A percentile compares a stretch with the other conserved stretches of the same genome.
Conservation (phyloP, 2,329 filamentous ascomycete species). For the Peltaster fructicola region DNA sequence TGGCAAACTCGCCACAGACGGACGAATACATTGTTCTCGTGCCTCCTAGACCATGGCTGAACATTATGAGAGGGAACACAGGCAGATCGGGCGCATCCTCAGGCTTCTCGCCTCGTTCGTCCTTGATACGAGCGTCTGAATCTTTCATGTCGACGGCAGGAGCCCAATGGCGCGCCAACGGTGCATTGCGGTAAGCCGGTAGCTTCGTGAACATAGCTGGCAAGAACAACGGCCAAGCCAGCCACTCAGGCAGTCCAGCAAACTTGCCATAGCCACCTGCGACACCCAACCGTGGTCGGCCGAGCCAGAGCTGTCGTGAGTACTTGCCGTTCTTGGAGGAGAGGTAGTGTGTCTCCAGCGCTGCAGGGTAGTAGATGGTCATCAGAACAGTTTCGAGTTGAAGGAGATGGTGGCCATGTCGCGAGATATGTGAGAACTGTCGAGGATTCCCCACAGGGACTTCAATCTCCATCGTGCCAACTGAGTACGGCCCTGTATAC, state of each 20-base stretch:
- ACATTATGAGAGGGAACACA: slow-evolving; percentile 44
- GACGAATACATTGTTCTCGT: slow-evolving; percentile 45
- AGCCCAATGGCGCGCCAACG: slow-evolving; percentile 35
- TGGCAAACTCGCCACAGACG: slow-evolving; percentile 48
- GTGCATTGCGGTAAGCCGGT: slow-evolving; percentile 44
- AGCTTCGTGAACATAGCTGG: slow-evolving; percentile 47
- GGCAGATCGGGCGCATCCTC: slow-evolving; percentile 23
- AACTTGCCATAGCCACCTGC: slow-evolving; percentile 47
- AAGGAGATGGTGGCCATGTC: slow-evolving; percentile 29
- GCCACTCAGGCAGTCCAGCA: slow-evolving; percentile 29
- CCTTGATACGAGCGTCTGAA: slow-evolving; percentile 24
- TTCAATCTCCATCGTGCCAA: slow-evolving; percentile 38
- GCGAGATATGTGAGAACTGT: slow-evolving; percentile 29
- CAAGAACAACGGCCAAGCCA: slow-evolving; percentile 36
- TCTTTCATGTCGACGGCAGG: slow-evolving; percentile 23
- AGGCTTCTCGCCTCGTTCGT: slow-evolving; percentile 22
- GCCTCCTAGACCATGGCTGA: slow-evolving; percentile 49
- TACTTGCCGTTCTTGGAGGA: slow-evolving; percentile 18
- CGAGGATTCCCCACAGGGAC: slow-evolving; percentile 31
- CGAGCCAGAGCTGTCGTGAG: slow-evolving; percentile 44
- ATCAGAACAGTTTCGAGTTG: slow-evolving; percentile 44
- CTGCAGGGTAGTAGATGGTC: slow-evolving; percentile 46
- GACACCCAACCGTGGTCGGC: slow-evolving; percentile 36
- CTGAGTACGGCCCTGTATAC: slow-evolving; percentile 35
- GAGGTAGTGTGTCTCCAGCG: slow-evolving; percentile 20